Percentiles rank a stretch among this genome's conserved stretches.
Evolutionary conservation across 108 stramenopile genomes (phyloP).

Genomic region (Cyclotella sp.): DNA sequence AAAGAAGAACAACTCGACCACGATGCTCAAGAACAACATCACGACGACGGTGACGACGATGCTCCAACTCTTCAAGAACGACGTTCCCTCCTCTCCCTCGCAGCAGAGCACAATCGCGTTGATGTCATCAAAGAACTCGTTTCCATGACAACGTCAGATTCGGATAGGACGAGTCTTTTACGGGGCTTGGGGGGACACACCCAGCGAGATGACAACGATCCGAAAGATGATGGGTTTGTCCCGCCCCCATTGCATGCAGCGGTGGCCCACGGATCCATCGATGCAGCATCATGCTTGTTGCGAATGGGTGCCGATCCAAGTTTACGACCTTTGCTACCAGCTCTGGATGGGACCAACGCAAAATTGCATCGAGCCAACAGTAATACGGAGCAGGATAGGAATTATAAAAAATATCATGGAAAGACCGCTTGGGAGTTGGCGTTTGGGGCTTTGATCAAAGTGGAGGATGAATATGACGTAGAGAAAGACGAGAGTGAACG

Average conservation of each 20-base stretch:
- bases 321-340: conserved; percentile 66
- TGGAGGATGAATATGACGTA: conserved; percentile 14
- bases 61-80: conserved; percentile 71
- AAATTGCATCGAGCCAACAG: background rate
- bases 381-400: conserved; percentile 40
- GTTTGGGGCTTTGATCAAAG: conserved; percentile 56
- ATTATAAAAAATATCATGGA: conserved; percentile 63
- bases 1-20: conserved; percentile 14
- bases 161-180: background rate
- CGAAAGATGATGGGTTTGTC: conserved; percentile 23
- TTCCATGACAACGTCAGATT: conserved; percentile 3
- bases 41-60: conserved; percentile 63
- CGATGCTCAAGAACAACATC: conserved; percentile 31
- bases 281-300: conserved; percentile 77
- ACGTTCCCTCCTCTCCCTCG: conserved; percentile 77
- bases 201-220: background rate
- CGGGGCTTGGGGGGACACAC: background rate
- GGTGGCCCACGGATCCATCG: conserved; percentile 73
- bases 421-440: conserved; percentile 85
- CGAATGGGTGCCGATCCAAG: conserved; percentile 87
- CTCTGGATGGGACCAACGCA: background rate
- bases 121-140: conserved; percentile 82
- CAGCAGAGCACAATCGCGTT: conserved; percentile 89
- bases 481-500: conserved; percentile 25
- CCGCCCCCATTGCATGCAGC: conserved; percentile 84